Evolutionary conservation across 257 asterid genomes (phyloP).

Genomic region (Ligustrum vulgare): DNA sequence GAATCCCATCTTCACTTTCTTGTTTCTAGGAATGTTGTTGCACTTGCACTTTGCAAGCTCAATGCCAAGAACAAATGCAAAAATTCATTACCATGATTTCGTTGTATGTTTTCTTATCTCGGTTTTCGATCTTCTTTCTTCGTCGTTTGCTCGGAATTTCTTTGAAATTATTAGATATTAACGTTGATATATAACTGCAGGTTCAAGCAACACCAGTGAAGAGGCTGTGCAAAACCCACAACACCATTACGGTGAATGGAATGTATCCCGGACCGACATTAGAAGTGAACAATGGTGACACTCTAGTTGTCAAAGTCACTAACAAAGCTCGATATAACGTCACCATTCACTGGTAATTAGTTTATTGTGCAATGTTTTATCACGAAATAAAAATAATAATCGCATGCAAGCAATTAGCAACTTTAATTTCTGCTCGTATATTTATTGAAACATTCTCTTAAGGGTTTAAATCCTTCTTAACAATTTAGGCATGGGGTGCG

Average conservation of each 20-base stretch:
- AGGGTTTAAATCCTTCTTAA: background rate
- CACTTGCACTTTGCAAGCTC: constrained; percentile 38
- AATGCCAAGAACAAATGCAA: constrained; percentile 46
- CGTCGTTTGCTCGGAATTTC: background rate
- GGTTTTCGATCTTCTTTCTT: background rate
- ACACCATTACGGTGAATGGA: constrained; percentile 66
- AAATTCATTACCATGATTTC: constrained; percentile 61
- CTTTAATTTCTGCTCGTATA: background rate
- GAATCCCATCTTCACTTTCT: constrained; percentile 26
- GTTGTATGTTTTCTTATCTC: constrained; percentile 45
- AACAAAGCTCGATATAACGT: constrained; percentile 75
- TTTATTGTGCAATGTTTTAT: too few species aligned
- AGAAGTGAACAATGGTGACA: constrained; percentile 80
- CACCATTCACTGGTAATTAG: constrained; percentile 76
- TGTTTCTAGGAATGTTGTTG: constrained; percentile 33
- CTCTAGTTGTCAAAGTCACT: constrained; percentile 62
- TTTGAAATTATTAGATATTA: background rate
- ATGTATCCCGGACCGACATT: constrained; percentile 80
- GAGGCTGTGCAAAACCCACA: constrained; percentile 91
- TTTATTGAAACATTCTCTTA: background rate
- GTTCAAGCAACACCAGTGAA: constrained; percentile 80
- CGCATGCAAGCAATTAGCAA: constrained; percentile 21
- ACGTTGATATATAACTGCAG: constrained; percentile 27
- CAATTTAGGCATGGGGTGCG: constrained; percentile 70
- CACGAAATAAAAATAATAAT: constrained; percentile 7